A percentile compares a stretch with the other conserved stretches of the same genome.
These are phyloP conservation scores for Ophidiomyces ophidiicola DNA, from an alignment of 2,329 filamentous ascomycete genomes.

Conservation along the genomic window DNA sequence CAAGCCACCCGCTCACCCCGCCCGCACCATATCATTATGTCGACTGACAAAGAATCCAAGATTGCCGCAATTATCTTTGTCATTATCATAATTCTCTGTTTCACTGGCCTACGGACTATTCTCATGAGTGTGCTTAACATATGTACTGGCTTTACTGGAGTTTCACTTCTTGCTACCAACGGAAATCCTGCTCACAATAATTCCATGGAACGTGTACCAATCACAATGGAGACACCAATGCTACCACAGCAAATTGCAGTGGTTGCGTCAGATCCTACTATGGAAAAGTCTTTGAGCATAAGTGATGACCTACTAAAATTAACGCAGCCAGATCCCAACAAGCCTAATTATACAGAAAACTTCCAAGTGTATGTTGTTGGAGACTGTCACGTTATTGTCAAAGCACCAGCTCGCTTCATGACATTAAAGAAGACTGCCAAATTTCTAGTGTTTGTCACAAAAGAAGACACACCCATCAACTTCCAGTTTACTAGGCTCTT, in stretches of 20 bases:
- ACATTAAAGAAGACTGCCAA: slow-evolving; percentile 35
- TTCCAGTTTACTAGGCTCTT: slow-evolving; percentile 41
- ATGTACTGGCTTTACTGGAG: slow-evolving; percentile 19
- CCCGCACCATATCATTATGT: too few species aligned
- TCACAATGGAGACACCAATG: slow-evolving; percentile 3
- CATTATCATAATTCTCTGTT: slow-evolving; percentile 24
- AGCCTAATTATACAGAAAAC: slow-evolving; percentile 24
- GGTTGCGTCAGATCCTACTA: not conserved
- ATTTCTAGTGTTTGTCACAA: slow-evolving; percentile 39
- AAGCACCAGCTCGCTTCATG: slow-evolving; percentile 35
- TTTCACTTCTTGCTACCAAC: slow-evolving; percentile 16
- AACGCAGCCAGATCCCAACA: slow-evolving; percentile 17
- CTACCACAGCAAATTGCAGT: not conserved
- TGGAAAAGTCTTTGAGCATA: slow-evolving; percentile 15
- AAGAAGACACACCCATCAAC: slow-evolving; percentile 27
- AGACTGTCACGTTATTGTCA: slow-evolving; percentile 42
- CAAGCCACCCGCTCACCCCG: too few species aligned
- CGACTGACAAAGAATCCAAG: too few species aligned
- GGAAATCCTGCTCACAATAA: not conserved
- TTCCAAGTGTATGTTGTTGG: slow-evolving; percentile 45
- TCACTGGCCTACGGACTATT: slow-evolving; percentile 21
- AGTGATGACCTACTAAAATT: slow-evolving; percentile 21
- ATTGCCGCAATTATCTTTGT: slow-evolving; percentile 21
- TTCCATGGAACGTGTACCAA: slow-evolving; percentile 4
- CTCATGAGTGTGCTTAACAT: slow-evolving; percentile 20